phyloP scores from a whole-genome alignment of 2,329 filamentous ascomycete species.

The Pseudogymnoascus sp. region DNA sequence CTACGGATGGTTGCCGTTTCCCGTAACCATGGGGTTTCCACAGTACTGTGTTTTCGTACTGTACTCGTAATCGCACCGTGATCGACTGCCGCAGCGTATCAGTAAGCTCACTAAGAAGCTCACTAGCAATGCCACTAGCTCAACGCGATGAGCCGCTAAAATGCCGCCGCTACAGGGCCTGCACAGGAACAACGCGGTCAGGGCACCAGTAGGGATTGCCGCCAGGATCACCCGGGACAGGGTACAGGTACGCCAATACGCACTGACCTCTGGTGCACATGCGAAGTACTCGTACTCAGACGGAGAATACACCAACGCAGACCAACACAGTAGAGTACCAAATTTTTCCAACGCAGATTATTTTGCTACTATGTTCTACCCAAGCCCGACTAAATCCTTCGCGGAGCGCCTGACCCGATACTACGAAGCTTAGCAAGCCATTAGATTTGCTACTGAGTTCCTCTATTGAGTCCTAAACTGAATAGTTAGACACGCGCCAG shows the following conservation, averaged over 20 bases:
- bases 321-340: neutral
- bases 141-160: neutral
- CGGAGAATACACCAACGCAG: neutral
- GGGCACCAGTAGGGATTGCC: neutral
- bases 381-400: neutral
- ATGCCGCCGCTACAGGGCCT: neutral
- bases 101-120: neutral
- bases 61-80: neutral
- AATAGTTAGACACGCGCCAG: neutral
- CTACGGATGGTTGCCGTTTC: neutral
- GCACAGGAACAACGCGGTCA: neutral
- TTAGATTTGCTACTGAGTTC: no score
- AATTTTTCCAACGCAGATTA: neutral
- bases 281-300: neutral
- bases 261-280: neutral
- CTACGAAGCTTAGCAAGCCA: neutral
- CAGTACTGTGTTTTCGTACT: neutral
- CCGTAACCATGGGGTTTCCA: neutral
- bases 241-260: neutral
- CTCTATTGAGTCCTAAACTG: neutral
- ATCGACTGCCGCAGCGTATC: neutral
- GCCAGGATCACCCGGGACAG: neutral
- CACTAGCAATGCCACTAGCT: neutral
- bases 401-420: neutral
- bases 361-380: neutral